phyloP scores from a whole-genome alignment of 2,329 filamentous ascomycete species.

The Tolypocladium guangdongense region DNA sequence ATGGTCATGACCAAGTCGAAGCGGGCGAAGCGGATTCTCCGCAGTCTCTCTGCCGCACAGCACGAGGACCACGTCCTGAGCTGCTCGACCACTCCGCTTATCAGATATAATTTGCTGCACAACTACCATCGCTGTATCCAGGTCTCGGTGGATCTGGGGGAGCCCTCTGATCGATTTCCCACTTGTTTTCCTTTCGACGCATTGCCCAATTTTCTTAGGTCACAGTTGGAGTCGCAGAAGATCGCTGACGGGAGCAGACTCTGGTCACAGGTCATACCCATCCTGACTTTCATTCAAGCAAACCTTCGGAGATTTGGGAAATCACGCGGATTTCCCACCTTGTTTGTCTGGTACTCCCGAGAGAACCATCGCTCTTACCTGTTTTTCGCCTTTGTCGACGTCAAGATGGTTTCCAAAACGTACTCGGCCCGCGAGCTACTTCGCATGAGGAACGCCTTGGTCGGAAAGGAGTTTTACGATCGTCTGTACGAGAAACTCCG shows the following conservation, averaged over 20 bases:
- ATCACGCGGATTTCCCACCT: slow-evolving; percentile 20
- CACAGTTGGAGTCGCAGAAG: slow-evolving; percentile 14
- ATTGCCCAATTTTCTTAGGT: slow-evolving; percentile 14
- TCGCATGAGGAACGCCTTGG: slow-evolving; percentile 16
- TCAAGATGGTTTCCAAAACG: slow-evolving; percentile 29
- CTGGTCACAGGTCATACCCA: slow-evolving; percentile 18
- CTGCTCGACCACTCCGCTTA: slow-evolving; percentile 14
- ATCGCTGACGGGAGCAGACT: slow-evolving; percentile 18
- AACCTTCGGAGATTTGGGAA: slow-evolving; percentile 9
- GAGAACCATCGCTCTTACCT: slow-evolving; percentile 25
- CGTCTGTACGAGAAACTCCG: slow-evolving; percentile 23
- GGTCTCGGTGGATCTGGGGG: slow-evolving; percentile 15
- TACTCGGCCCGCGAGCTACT: slow-evolving; percentile 37
- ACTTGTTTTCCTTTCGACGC: slow-evolving; percentile 5
- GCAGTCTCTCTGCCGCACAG: slow-evolving; percentile 19
- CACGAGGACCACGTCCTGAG: slow-evolving; percentile 27
- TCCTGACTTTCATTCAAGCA: slow-evolving; percentile 23
- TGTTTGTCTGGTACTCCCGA: slow-evolving; percentile 27
- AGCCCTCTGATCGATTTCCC: slow-evolving; percentile 16
- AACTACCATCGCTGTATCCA: slow-evolving; percentile 17
- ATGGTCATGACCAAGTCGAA: slow-evolving; percentile 16
- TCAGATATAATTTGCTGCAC: slow-evolving; percentile 20
- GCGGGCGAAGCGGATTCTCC: slow-evolving; percentile 25
- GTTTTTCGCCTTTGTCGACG: slow-evolving; percentile 27
- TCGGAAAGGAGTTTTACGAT: slow-evolving; percentile 14